Evolutionary conservation across 257 asterid species (phyloP).

Genomic region (Przewalskia tangutica): DNA sequence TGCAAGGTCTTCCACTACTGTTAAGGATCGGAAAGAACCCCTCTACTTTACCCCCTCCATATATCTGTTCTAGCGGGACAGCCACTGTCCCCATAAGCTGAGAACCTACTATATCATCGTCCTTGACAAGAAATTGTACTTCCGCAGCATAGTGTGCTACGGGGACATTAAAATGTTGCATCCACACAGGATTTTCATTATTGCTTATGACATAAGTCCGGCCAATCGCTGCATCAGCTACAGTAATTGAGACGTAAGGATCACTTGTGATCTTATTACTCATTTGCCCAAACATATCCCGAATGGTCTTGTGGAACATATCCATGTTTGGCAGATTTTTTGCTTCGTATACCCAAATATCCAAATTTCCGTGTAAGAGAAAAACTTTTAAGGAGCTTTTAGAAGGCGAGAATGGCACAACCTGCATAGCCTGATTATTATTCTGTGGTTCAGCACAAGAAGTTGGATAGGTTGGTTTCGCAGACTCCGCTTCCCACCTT

Average conservation of each 20-base stretch:
- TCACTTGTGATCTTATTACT: constrained; percentile 79
- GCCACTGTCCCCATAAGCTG: constrained; percentile 85
- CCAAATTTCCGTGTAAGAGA: constrained; percentile 85
- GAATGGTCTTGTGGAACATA: constrained; percentile 89
- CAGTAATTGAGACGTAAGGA: constrained; percentile 67
- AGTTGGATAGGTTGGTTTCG: constrained; percentile 15
- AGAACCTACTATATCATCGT: constrained; percentile 80
- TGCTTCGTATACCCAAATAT: constrained; percentile 75
- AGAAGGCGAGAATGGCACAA: constrained; percentile 46
- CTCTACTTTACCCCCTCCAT: constrained; percentile 55
- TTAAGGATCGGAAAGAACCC: constrained; percentile 73
- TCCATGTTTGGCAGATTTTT: constrained; percentile 99
- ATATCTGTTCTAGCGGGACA: constrained; percentile 71
- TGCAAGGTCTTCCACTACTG: constrained; percentile 70
- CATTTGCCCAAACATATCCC: constrained; percentile 81
- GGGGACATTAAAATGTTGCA: constrained; percentile 71
- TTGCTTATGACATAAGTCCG: constrained; percentile 85
- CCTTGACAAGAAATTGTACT: constrained; percentile 81
- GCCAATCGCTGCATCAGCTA: constrained; percentile 64
- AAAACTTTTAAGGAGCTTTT: constrained; percentile 53
- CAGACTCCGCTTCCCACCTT: constrained; percentile 34
- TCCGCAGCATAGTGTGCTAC: constrained; percentile 87
- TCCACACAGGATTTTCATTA: constrained; percentile 84
- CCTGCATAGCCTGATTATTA: constrained; percentile 36
- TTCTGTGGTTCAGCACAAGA: constrained; percentile 16